phyloP scores from a whole-genome alignment of 768 basidiomycete species.

The Phaeotremella skinneri region DNA sequence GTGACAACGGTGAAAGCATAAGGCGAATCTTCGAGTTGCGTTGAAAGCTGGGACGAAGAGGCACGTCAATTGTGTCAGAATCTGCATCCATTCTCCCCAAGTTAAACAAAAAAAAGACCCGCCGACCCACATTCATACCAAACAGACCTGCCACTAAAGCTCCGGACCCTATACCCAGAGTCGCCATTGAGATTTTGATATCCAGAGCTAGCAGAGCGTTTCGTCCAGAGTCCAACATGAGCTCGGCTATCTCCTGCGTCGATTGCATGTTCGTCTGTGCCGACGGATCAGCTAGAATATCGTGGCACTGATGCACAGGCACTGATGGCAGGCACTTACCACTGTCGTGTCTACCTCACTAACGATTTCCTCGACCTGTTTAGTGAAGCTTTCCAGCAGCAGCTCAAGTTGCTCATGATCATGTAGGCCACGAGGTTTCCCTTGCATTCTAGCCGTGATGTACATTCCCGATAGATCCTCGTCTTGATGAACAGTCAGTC shows the following conservation, averaged over 20 bases:
- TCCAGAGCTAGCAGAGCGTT: slow-evolving; percentile 88
- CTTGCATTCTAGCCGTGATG: slow-evolving; percentile 76
- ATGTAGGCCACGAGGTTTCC: slow-evolving; percentile 60
- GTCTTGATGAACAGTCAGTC: slow-evolving; percentile 56
- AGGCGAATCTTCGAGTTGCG: slow-evolving; percentile 67
- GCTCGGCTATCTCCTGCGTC: slow-evolving; percentile 95
- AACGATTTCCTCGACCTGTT: slow-evolving; percentile 95
- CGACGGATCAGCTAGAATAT: neutral
- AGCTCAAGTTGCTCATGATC: slow-evolving; percentile 94
- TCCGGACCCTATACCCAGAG: slow-evolving; percentile 86
- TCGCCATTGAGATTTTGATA: slow-evolving; percentile 91
- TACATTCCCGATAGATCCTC: slow-evolving; percentile 96
- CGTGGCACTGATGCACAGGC: slow-evolving; percentile 3
- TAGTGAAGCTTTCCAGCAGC: slow-evolving; percentile 87
- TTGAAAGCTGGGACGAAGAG: slow-evolving; percentile 60
- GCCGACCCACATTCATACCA: slow-evolving; percentile 82
- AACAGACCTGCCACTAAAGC: slow-evolving; percentile 87
- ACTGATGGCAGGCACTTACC: slow-evolving; percentile 53
- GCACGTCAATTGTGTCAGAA: too few species aligned
- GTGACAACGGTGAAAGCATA: slow-evolving; percentile 73
- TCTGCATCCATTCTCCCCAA: slow-evolving; percentile 15
- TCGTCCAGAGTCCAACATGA: slow-evolving; percentile 92
- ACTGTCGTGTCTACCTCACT: slow-evolving; percentile 86
- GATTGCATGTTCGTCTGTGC: slow-evolving; percentile 84
- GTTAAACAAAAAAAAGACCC: neutral